phyloP scores from a whole-genome alignment of 1,284 basidiomycete species.

The Ceratobasidium sp. region DNA sequence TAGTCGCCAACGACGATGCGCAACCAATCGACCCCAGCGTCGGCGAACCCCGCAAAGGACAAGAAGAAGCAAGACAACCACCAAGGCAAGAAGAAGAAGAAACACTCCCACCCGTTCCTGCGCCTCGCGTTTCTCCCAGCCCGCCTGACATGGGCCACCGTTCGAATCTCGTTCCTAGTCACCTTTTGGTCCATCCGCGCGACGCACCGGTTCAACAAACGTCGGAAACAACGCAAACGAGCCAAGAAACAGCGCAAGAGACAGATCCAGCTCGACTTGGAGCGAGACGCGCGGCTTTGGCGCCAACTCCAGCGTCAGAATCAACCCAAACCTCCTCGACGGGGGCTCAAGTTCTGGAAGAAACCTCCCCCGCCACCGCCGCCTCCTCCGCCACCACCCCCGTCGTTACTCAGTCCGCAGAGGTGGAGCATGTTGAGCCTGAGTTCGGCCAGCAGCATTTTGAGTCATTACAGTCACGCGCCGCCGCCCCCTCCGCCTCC shows the following conservation, averaged over 20 bases:
- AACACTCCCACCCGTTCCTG: slow-evolving; percentile 20
- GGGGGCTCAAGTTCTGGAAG: slow-evolving; percentile 6
- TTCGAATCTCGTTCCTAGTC: slow-evolving; percentile 19
- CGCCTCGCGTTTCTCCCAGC: slow-evolving; percentile 26
- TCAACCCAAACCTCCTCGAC: background rate
- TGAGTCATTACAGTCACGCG: background rate
- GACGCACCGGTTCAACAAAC: slow-evolving; percentile 28
- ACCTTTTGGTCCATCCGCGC: slow-evolving; percentile 39
- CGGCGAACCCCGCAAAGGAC: background rate
- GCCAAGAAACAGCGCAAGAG: background rate
- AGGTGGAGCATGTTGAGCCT: no score
- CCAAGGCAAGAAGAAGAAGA: slow-evolving; percentile 24
- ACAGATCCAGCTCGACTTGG: slow-evolving; percentile 18
- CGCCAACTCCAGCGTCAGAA: slow-evolving; percentile 4
- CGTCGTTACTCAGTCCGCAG: no score
- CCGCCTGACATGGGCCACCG: slow-evolving; percentile 8
- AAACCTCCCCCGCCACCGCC: background rate
- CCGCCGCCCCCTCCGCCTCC: slow-evolving; percentile 31
- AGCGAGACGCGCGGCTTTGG: slow-evolving; percentile 37
- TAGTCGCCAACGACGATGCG: slow-evolving; percentile 22
- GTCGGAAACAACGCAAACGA: slow-evolving; percentile 15
- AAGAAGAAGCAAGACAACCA: no score
- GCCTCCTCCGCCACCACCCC: no score
- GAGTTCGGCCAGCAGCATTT: background rate
- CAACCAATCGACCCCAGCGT: slow-evolving; percentile 1